phyloP scores from a whole-genome alignment of 164 flowering plant genomes.

The Taxillus chinensis region DNA sequence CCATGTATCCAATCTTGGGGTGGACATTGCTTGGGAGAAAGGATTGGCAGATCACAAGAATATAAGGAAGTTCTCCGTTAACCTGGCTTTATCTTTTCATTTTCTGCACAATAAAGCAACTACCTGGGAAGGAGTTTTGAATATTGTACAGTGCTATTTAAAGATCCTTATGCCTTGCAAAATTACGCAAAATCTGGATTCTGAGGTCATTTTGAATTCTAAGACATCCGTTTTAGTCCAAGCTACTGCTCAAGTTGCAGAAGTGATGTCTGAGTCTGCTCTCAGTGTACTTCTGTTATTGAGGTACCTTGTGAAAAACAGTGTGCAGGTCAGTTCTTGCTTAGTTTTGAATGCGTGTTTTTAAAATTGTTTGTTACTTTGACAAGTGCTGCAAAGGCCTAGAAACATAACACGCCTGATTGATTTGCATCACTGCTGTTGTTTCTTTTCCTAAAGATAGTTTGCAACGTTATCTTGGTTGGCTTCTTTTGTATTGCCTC shows the following conservation, averaged over 20 bases:
- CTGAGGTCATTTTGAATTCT: conserved; percentile 23
- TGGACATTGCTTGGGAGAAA: conserved; percentile 52
- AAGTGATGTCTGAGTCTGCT: conserved; percentile 75
- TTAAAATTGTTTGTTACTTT: too few relatives aligned
- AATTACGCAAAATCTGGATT: conserved; percentile 20
- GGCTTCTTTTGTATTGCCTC: too few relatives aligned
- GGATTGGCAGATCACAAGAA: conserved; percentile 50
- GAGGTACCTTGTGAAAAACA: conserved; percentile 47
- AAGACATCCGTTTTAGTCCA: conserved; percentile 42
- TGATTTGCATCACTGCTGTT: too few relatives aligned
- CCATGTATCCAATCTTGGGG: conserved; percentile 39
- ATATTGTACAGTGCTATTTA: conserved; percentile 52
- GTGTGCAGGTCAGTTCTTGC: conserved; percentile 66
- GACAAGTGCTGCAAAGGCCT: too few relatives aligned
- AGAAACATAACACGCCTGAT: too few relatives aligned
- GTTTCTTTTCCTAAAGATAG: too few relatives aligned
- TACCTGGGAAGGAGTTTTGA: conserved; percentile 59
- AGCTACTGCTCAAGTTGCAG: conserved; percentile 73
- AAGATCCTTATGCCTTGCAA: conserved; percentile 64
- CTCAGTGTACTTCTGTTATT: conserved; percentile 59
- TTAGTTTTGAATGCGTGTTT: neutral
- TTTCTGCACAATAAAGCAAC: conserved; percentile 46
- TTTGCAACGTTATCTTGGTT: too few relatives aligned
- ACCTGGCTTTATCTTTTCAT: conserved; percentile 59
- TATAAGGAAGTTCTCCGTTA: conserved; percentile 63